Conservation (phyloP, 2,329 filamentous ascomycete species). For the Aspergillus ustus region DNA sequence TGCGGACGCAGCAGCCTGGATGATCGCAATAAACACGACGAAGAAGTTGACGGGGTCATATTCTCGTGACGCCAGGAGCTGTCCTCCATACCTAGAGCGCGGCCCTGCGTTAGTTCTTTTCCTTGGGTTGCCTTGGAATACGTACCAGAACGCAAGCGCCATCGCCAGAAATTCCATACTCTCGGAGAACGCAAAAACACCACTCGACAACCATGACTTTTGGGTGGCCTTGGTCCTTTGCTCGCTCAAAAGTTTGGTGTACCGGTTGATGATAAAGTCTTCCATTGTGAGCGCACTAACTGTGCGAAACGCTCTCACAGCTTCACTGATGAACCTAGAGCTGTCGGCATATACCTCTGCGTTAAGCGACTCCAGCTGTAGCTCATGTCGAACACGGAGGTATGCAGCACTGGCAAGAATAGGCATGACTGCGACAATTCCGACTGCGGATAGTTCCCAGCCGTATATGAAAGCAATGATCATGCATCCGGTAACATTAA, state of each 20-base stretch:
- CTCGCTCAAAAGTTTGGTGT: constrained; percentile 60
- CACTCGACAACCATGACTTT: constrained; percentile 65
- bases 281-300: constrained; percentile 74
- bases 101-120: not conserved
- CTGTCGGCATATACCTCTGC: constrained; percentile 70
- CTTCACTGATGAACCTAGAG: constrained; percentile 75
- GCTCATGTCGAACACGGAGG: constrained; percentile 65
- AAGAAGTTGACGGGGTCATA: constrained; percentile 56
- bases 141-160: constrained; percentile 64
- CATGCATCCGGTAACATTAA: constrained; percentile 68
- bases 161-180: constrained; percentile 67
- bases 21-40: constrained; percentile 66
- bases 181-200: constrained; percentile 72
- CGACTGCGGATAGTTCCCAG: constrained; percentile 76
- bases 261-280: constrained; percentile 65
- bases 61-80: constrained; percentile 59
- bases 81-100: constrained; percentile 64
- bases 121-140: not conserved
- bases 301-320: constrained; percentile 74
- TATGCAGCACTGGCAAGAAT: constrained; percentile 56
- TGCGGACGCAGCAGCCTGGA: constrained; percentile 69
- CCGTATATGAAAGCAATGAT: constrained; percentile 72
- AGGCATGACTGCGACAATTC: constrained; percentile 63
- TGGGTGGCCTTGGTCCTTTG: constrained; percentile 65
- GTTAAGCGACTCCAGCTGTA: constrained; percentile 71